Conservation (phyloP, 345 rosid genomes). For the Populus simonii region DNA sequence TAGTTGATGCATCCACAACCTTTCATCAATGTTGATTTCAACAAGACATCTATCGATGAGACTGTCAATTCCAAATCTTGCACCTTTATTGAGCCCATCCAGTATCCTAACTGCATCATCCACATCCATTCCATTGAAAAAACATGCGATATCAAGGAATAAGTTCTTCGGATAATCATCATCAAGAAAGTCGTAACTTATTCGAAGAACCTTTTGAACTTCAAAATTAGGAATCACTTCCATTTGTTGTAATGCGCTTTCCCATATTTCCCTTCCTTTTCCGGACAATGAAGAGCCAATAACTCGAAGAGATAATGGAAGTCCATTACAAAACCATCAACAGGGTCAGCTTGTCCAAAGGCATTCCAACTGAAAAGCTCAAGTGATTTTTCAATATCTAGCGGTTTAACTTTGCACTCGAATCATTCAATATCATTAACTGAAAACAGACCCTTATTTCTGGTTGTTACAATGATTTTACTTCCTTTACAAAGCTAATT, state of each 20-base stretch:
- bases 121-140: not conserved
- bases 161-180: not conserved
- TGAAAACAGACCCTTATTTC: too few relatives aligned
- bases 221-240: not conserved
- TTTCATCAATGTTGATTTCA: not conserved
- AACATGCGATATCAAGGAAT: not conserved
- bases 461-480: too few relatives aligned
- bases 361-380: too few relatives aligned
- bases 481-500: too few relatives aligned
- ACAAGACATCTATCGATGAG: not conserved
- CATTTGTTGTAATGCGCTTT: not conserved
- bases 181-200: not conserved
- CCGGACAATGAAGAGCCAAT: not conserved
- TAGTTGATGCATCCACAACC: not conserved
- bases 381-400: too few relatives aligned
- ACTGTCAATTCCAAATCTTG: not conserved
- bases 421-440: too few relatives aligned
- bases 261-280: not conserved
- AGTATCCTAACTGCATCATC: not conserved
- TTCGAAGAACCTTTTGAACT: not conserved
- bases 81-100: not conserved
- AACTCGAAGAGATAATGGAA: not conserved
- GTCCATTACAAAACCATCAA: not conserved
- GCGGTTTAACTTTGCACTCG: too few relatives aligned
- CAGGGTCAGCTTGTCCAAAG: too few relatives aligned